Percentiles rank a stretch among this genome's conserved stretches.
Conservation (phyloP, 2,329 filamentous ascomycete species). For the Apiospora saccharicola region DNA sequence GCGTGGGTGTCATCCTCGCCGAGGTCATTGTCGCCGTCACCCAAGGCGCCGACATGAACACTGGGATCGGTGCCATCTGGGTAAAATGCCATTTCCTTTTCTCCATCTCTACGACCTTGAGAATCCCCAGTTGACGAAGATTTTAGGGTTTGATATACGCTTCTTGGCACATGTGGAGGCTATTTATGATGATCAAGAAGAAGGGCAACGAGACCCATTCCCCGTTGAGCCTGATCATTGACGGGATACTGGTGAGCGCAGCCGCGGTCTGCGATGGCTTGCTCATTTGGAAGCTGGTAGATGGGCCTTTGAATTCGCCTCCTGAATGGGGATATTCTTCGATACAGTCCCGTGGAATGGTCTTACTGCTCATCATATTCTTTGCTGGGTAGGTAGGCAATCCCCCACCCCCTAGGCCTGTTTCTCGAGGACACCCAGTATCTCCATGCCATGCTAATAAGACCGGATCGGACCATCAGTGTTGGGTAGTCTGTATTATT, state of each 20-base stretch:
- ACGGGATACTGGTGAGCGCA: background rate
- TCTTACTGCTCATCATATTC: background rate
- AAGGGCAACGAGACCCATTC: background rate
- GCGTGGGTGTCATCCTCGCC: background rate
- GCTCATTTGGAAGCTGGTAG: background rate
- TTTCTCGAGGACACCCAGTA: background rate
- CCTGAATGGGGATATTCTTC: background rate
- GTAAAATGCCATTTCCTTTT: background rate
- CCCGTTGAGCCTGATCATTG: conserved; percentile 1
- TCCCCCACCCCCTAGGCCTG: background rate
- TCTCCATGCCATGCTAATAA: background rate
- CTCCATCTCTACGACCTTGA: background rate
- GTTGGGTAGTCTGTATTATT: conserved; percentile 1
- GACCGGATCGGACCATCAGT: background rate
- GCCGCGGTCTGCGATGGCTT: background rate
- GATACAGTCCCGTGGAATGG: background rate
- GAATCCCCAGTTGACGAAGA: background rate
- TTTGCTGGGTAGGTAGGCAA: background rate
- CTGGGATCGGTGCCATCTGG: conserved; percentile 9
- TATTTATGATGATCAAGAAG: background rate
- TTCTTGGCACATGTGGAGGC: conserved; percentile 23
- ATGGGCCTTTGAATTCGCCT: background rate
- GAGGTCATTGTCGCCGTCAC: conserved; percentile 20
- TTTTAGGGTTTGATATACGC: background rate
- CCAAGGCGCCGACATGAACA: background rate